phyloP scores from a whole-genome alignment of 2,329 filamentous ascomycete genomes.

The Knoxdaviesia capensis region DNA sequence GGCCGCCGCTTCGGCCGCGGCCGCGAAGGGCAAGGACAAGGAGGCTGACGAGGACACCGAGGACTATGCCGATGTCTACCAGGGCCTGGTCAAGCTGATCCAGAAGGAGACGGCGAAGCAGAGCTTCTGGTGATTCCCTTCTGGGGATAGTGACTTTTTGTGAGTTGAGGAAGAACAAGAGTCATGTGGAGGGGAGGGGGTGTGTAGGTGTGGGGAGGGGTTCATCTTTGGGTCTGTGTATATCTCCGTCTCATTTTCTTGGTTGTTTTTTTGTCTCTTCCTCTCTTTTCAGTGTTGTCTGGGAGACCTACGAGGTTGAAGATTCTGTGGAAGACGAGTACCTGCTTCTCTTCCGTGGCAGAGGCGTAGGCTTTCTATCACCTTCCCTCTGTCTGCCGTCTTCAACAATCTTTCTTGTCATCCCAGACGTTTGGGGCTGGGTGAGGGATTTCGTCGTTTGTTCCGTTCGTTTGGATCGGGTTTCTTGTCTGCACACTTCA shows the following conservation, averaged over 20 bases:
- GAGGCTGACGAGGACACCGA: slow-evolving; percentile 30
- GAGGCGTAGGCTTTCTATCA: no score
- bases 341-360: no score
- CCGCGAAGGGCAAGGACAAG: slow-evolving; percentile 21
- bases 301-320: no score
- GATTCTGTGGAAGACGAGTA: no score
- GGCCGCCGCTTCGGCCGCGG: slow-evolving; percentile 16
- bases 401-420: no score
- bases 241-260: neutral
- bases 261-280: neutral
- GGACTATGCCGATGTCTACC: slow-evolving; percentile 43
- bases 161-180: neutral
- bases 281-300: neutral
- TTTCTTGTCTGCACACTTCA: no score
- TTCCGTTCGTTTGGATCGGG: no score
- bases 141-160: neutral
- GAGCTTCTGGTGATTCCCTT: slow-evolving; percentile 18
- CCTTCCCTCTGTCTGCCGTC: no score
- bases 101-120: slow-evolving; percentile 45
- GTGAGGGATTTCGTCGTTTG: no score
- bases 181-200: neutral
- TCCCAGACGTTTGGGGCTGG: no score
- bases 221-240: no score
- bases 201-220: neutral
- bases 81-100: slow-evolving; percentile 42